Evolutionary conservation across 2,329 filamentous ascomycete genomes (phyloP), one percentile per base, ranked within the genome.

Genomic region (Furcasterigmium furcatum): DNA sequence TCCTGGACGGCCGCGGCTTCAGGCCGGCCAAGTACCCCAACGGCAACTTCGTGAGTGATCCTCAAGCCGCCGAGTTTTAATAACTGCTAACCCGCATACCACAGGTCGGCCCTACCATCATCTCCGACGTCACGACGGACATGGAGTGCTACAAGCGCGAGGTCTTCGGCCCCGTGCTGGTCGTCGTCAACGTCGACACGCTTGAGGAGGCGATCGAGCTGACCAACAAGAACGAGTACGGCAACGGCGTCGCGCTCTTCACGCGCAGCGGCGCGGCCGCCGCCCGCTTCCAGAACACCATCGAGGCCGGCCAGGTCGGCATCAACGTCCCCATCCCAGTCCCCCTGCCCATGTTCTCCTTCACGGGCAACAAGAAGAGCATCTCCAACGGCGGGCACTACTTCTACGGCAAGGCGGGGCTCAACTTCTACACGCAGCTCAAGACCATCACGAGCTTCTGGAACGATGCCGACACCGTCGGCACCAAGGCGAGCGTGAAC

Each of bases 361-460:
- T 58, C 49, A 57, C 55, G 7, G 54, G 56, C 4, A 66, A 65
- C 65, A 80, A 88, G 75, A 83, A 80, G 70, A 80, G 74, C 56
- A 74, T 87, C 43, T 83, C 84, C 1, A 84, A 84, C 41, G 83
- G 82, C 22, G 84, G 84, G 41, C 85, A 76, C 64, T 87, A 84
- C 16, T 88, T 88, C 64, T 88, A 88, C 63, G 84, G 84, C 54
- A 86, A 86, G 69, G 78, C 81, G 4, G 85, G 84, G 14, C 58
- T 88, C 52, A 72, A 80, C 49, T 88, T 88, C 64, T 88, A 86
- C 64, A 88, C 85, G 13, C 84, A 87, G 66, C 74, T 80, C 61
- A 87, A 87, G 79, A 88, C 84, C 4, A 84, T 88, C 45, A 88
- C 84, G 38, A 84, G 79, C 56, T 66, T 84, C 54, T 87, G 84